phyloP scores from a whole-genome alignment of 2,329 filamentous ascomycete genomes.

The Fusarium liriodendri region DNA sequence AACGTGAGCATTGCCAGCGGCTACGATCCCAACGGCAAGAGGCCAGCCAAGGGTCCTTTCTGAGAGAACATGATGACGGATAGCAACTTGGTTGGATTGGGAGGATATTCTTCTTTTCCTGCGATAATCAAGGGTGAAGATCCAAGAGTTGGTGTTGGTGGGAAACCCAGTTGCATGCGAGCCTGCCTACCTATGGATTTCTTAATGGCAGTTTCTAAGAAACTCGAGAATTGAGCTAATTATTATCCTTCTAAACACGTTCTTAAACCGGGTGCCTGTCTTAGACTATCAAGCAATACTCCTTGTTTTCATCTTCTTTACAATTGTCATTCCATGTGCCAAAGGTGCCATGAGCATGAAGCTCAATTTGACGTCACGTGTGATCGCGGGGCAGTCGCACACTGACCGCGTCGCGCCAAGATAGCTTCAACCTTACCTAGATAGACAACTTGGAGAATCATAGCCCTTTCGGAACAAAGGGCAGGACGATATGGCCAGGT shows the following conservation, averaged over 20 bases:
- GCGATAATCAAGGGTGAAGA: constrained; percentile 3
- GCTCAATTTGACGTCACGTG: constrained; percentile 16
- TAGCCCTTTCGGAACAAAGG: not conserved
- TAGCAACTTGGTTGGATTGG: constrained; percentile 10
- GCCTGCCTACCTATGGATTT: not conserved
- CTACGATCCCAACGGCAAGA: constrained; percentile 48
- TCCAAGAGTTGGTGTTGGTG: not conserved
- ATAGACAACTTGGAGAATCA: not conserved
- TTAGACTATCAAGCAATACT: not conserved
- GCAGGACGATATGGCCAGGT: not conserved
- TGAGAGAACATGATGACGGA: constrained; percentile 17
- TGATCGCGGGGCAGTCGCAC: constrained; percentile 37
- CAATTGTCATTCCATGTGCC: not conserved
- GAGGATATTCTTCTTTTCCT: not conserved
- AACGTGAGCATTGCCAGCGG: constrained; percentile 42
- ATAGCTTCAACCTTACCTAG: constrained; percentile 5
- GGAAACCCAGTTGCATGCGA: not conserved
- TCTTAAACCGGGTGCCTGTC: not conserved
- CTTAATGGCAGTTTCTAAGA: not conserved
- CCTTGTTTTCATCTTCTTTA: not conserved
- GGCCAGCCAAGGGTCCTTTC: constrained; percentile 39
- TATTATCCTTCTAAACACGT: not conserved
- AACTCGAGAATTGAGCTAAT: not conserved
- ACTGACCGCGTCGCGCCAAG: constrained; percentile 34
- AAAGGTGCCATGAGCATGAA: not conserved